Base-by-base conservation (phyloP, 768 basidiomycete species). In the Paxillus ammoniavirescens region DNA sequence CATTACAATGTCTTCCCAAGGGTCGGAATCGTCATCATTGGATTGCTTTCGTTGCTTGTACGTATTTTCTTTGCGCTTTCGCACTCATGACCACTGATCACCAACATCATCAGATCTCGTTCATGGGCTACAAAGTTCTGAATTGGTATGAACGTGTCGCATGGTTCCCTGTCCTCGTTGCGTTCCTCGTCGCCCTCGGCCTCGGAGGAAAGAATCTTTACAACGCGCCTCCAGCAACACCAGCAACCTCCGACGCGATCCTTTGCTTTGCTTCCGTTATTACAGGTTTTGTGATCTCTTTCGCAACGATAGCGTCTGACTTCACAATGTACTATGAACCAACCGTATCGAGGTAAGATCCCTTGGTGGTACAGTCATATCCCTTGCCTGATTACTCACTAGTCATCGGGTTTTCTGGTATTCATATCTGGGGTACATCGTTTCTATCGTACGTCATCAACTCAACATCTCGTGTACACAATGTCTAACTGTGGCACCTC, bases 11-110 rank as follows among this genome's bases (percentile, higher is more conserved):
- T 57, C 50, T 33, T 31, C 12, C 41, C 28, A 56, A 89, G 86
- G 47, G 83, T 94, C 26, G 92, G 92, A 2, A 93, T 93, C 50
- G 86, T 91, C 31, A 82, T 94, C 47, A 84, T 93, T 40, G 79
- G 81, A 0, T 55, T 87, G 30, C 73, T 90, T 31, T 85, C 89
- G 2, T 79, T 93, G 30, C 55, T 87, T 21, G 74, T 82, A 63
- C 52, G 73, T 75, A 51, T 42, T 55, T 30, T 44, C 37, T n/a
- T 41, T 4, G 41, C 37, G 43, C 36, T 44, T 45, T 36, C 38
- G 12, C 26, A 35, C 13, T 35, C 5, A 40, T 30, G 28, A 36
- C 18, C 47, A 42, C 21, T 55, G 50, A 13, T 33, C 36, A 21
- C 43, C 42, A 42, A 36, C 47, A 15, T 30, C 56, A 47, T 42